phyloP scores from a whole-genome alignment of 495 filamentous ascomycete species.

The Talaromyces ruber region DNA sequence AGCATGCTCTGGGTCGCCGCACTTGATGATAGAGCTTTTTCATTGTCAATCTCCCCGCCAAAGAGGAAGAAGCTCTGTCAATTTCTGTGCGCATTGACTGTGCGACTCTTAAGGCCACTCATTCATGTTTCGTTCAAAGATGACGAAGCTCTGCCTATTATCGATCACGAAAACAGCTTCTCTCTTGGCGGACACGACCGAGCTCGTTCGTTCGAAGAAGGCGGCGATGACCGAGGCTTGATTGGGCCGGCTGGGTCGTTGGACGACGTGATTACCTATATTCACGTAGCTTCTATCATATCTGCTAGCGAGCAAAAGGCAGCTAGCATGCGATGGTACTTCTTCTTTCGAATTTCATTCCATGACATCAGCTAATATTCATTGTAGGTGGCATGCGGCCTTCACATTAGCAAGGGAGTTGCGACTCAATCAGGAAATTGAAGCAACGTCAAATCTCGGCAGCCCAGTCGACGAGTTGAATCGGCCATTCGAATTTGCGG shows the following conservation, averaged over 20 bases:
- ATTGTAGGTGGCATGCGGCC: conserved; percentile 78
- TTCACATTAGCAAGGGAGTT: conserved; percentile 89
- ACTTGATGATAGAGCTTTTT: conserved; percentile 83
- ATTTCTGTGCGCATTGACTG: conserved; percentile 80
- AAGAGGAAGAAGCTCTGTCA: conserved; percentile 84
- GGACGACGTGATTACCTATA: conserved; percentile 71
- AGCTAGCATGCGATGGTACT: conserved; percentile 76
- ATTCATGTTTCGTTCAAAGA: conserved; percentile 56
- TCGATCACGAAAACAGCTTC: conserved; percentile 28
- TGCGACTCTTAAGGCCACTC: conserved; percentile 75
- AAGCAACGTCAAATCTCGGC: conserved; percentile 42
- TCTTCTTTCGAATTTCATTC: neutral
- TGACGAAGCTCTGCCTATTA: conserved; percentile 16
- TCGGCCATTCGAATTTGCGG: conserved; percentile 36
- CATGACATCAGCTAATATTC: neutral
- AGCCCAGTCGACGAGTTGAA: conserved; percentile 28
- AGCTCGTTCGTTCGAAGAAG: conserved; percentile 50
- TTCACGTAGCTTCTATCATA: conserved; percentile 83
- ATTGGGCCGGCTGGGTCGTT: conserved; percentile 67
- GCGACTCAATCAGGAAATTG: conserved; percentile 84
- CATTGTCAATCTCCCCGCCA: conserved; percentile 75
- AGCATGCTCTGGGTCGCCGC: conserved; percentile 96
- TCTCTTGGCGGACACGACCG: conserved; percentile 45
- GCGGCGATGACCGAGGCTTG: conserved; percentile 67
- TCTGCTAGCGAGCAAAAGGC: conserved; percentile 94